Evolutionary conservation across 768 basidiomycete genomes (phyloP).

Genomic region (Gyrodon lividus): DNA sequence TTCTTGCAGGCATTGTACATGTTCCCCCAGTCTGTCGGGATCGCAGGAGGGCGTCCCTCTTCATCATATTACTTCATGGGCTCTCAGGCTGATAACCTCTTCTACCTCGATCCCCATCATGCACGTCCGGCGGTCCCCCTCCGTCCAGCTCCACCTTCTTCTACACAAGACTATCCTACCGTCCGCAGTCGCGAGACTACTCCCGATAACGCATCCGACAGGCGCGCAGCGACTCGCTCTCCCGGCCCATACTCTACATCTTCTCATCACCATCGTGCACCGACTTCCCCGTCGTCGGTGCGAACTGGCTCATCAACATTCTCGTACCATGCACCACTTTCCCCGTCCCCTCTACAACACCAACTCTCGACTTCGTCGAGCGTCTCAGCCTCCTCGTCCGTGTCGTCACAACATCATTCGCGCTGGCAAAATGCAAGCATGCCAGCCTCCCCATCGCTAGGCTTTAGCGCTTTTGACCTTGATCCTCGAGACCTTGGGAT

Average conservation of each 20-base stretch:
- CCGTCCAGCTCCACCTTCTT: conserved; percentile 43
- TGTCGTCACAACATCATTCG: conserved; percentile 32
- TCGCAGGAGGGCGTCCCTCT: conserved; percentile 94
- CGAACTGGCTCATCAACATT: conserved; percentile 48
- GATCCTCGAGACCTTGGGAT: conserved; percentile 39
- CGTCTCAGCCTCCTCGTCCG: conserved; percentile 26
- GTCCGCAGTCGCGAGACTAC: conserved; percentile 29
- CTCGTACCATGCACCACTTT: conserved; percentile 57
- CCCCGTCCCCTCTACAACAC: conserved; percentile 66
- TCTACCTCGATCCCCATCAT: conserved; percentile 82
- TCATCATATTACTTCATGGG: conserved; percentile 98
- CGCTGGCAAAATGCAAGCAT: conserved; percentile 29
- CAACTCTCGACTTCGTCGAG: conserved; percentile 50
- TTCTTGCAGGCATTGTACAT: conserved; percentile 71
- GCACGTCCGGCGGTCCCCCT: conserved; percentile 75
- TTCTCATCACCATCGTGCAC: conserved; percentile 34
- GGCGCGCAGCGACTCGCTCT: conserved; percentile 25
- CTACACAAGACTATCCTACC: conserved; percentile 22
- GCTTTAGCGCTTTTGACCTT: conserved; percentile 30
- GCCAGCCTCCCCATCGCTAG: conserved; percentile 18
- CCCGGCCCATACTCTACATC: conserved; percentile 19
- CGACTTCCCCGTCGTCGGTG: conserved; percentile 53
- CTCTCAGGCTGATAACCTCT: conserved; percentile 81
- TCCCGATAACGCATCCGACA: conserved; percentile 31
- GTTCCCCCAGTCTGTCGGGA: conserved; percentile 94